Base-by-base conservation (phyloP, 768 basidiomycete species). In the Mycena maculata region DNA sequence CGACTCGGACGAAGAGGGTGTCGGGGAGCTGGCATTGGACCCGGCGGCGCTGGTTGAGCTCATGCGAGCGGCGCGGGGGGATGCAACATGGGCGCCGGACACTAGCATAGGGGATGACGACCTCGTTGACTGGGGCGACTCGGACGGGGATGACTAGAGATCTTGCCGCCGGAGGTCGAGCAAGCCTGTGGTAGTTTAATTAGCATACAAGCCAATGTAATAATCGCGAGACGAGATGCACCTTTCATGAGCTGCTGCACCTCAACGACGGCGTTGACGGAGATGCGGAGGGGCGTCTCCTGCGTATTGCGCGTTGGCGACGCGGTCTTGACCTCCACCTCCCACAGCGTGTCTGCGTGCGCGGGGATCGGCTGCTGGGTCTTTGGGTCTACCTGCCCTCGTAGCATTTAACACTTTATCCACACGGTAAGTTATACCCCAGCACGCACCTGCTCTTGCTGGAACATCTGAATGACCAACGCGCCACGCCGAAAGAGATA, bases 271-370 rank as follows among this genome's bases (percentile, higher is more conserved):
- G 90, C 90, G 20, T 93, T 90, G 31, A 92, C 88, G 11, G 88
- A 84, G 18, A 84, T 83, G 60, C 84, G 87, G n/a, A 94, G 82
- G 6, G 93, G 93, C 3, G 86, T 90, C 66, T 91, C 90, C 75
- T 90, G 92, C 0, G 90, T 91, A 63, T 92, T 93, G 18, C 91
- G 87, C 47, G 92, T 88, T 8, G 94, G 94, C 3, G 84, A 82
- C 2, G 92, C 91, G 1, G 93, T 93, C 76, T 92, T 94, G 54
- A 94, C 93, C 79, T 95, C 92, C 39, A 95, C 92, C 75, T 94
- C 91, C 93, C 93, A 95, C 7, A 93, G 82, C 0, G 92, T 92
- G 70, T 92, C 92, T 10, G 88, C 79, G 60, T 92, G 91, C n/a
- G 91, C 91, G 39, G 91, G 90, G 48, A 89, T 90, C 0, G 92